Conservation (phyloP, 2,329 filamentous ascomycete genomes). For the Didymella keratinophila region DNA sequence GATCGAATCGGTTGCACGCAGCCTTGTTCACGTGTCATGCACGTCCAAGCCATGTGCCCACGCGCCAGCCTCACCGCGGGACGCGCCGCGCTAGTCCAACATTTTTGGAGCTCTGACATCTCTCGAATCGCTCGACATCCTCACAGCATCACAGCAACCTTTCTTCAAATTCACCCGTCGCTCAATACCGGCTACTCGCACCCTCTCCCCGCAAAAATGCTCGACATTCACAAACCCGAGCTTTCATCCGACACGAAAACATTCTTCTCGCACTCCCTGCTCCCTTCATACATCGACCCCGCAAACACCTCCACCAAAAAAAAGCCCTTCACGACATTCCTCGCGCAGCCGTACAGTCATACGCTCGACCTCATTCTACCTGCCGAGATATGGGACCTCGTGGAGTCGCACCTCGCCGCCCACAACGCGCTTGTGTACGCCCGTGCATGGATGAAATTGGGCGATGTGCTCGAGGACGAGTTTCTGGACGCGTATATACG, state of each 20-base stretch:
- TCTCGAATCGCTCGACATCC: background rate
- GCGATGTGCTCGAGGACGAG: slow-evolving; percentile 72
- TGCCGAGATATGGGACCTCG: slow-evolving; percentile 63
- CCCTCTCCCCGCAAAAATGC: slow-evolving; percentile 26
- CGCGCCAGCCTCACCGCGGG: slow-evolving; percentile 6
- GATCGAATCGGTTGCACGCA: too few relatives aligned
- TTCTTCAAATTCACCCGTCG: too few relatives aligned
- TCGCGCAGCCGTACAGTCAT: slow-evolving; percentile 71
- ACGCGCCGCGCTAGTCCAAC: slow-evolving; percentile 16
- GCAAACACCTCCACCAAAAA: slow-evolving; percentile 65
- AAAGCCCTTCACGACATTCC: slow-evolving; percentile 77
- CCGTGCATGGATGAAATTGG: slow-evolving; percentile 75
- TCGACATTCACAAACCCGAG: slow-evolving; percentile 45
- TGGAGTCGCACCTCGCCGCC: slow-evolving; percentile 62
- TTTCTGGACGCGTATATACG: slow-evolving; percentile 91
- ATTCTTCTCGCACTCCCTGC: slow-evolving; percentile 72
- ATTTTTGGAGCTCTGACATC: background rate
- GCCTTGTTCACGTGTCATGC: background rate
- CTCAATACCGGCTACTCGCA: too few relatives aligned
- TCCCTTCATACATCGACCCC: slow-evolving; percentile 73
- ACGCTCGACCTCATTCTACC: slow-evolving; percentile 78
- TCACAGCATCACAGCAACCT: too few relatives aligned
- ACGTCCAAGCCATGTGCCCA: slow-evolving; percentile 1
- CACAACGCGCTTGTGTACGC: slow-evolving; percentile 61
- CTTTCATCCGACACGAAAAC: slow-evolving; percentile 66